Conservation (phyloP, 2,329 filamentous ascomycete genomes). For the Geosmithia putterillii region DNA sequence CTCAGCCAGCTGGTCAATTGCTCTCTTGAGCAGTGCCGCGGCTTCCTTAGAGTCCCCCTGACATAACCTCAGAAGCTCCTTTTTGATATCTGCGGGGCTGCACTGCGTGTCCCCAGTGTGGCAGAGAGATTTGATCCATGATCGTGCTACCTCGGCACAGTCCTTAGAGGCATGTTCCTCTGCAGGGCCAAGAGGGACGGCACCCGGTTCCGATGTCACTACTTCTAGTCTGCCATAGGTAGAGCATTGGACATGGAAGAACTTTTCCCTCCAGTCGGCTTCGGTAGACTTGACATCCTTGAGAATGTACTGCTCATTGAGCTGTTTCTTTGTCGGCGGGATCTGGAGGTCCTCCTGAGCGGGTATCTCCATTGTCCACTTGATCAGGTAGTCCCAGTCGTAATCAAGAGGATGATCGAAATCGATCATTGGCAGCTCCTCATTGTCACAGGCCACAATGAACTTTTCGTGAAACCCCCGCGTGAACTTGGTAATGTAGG, state of each 20-base stretch:
- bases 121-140: constrained; percentile 48
- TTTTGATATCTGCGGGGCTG: constrained; percentile 31
- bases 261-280: constrained; percentile 43
- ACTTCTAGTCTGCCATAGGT: constrained; percentile 46
- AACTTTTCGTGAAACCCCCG: constrained; percentile 54
- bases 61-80: constrained; percentile 38
- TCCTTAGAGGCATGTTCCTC: constrained; percentile 3
- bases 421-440: constrained; percentile 48
- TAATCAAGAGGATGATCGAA: constrained; percentile 51
- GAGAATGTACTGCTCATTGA: constrained; percentile 30
- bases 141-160: constrained; percentile 33
- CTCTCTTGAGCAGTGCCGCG: constrained; percentile 28
- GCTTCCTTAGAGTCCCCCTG: constrained; percentile 25
- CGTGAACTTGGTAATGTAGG: constrained; percentile 40
- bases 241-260: constrained; percentile 38
- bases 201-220: constrained; percentile 33
- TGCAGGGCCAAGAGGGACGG: constrained; percentile 6
- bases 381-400: constrained; percentile 54
- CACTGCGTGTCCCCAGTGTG: constrained; percentile 38
- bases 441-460: constrained; percentile 51
- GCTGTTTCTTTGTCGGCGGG: constrained; percentile 29
- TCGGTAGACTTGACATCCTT: constrained; percentile 16
- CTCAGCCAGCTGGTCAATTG: constrained; percentile 33
- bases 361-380: constrained; percentile 50
- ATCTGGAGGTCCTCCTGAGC: constrained; percentile 32